Base-by-base conservation (phyloP, 2,329 filamentous ascomycete genomes). In the Penicillium sp. region DNA sequence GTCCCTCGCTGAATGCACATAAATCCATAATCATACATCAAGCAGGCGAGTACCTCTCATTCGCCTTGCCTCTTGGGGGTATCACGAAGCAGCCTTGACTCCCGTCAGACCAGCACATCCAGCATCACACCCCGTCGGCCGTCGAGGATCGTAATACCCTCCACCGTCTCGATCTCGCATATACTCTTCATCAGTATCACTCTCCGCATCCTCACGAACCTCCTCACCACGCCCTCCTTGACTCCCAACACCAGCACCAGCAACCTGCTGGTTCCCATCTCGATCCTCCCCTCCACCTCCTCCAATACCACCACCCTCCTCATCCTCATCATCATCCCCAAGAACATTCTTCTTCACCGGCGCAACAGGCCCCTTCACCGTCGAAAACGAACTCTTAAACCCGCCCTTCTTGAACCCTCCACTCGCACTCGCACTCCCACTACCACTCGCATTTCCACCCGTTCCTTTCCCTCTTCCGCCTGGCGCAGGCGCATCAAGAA, bases 381-480 rank as follows among this genome's bases (percentile, higher is more conserved):
- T 79, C 4, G 85, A 84, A 79, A 93, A 91, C 1, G 90, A 90
- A 70, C 88, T 90, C 78, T 92, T 93, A 76, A 93, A 93, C 0
- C 91, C 91, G 1, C 89, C 89, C 73, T 94, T 95, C 79, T 93
- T 93, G 73, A 93, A 93, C 0, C 79, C 78, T 2, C 69, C 67
- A 1, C 72, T 71, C 0, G 80, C 54, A 4, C 56, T 60, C 17
- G 30, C 51, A 10, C 68, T 66, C 1, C 72, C 71, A 0, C 80
- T 44, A 4, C 57, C 62, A 17, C 54, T 49, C 2, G 30, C 30
- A 33, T 33, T 44, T 10, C 57, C 62, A 17, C 54, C 49, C 1
- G 59, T 35, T 5, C 44, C 79, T n/a, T 61, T 35, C 7, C 44
- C 79, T n/a, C 70, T 63, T 17, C 64, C 75, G 6, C 69, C 65